Percentiles rank a stretch among this genome's conserved stretches.
These are phyloP conservation scores for Metschnikowia gelsemii DNA, from an alignment of 805 yeast genomes.

Conservation along the genomic window DNA sequence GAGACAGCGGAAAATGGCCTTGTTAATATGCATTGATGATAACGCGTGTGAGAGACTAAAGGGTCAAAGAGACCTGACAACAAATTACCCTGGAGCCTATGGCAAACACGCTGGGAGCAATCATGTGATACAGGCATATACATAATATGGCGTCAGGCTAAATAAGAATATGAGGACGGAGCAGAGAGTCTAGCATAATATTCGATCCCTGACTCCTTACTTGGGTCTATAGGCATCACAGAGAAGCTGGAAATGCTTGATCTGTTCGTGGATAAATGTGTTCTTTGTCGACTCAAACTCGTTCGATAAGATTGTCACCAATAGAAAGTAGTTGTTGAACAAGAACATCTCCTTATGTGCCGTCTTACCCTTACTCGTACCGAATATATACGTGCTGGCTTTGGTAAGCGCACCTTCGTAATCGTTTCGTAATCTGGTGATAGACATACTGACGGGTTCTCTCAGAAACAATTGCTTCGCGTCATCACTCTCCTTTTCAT, in stretches of 20 bases:
- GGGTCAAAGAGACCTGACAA: too few relatives aligned
- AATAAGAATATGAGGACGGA: not conserved
- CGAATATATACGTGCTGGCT: constrained; percentile 48
- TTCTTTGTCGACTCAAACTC: constrained; percentile 30
- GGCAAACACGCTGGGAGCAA: too few relatives aligned
- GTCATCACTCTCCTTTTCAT: constrained; percentile 24
- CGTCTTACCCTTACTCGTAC: constrained; percentile 33
- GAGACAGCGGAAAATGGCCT: too few relatives aligned
- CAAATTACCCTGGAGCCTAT: too few relatives aligned
- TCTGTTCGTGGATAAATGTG: constrained; percentile 35
- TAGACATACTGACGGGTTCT: constrained; percentile 74
- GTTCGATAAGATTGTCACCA: constrained; percentile 53
- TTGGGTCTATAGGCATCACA: constrained; percentile 39
- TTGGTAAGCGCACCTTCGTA: constrained; percentile 78
- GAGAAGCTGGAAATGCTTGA: constrained; percentile 38
- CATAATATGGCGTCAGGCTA: too few relatives aligned
- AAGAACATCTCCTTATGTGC: constrained; percentile 66
- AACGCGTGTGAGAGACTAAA: too few relatives aligned
- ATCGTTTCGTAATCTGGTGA: constrained; percentile 70
- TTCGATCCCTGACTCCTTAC: not conserved
- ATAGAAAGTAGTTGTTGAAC: constrained; percentile 66
- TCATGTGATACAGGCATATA: too few relatives aligned
- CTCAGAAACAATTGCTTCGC: constrained; percentile 32
- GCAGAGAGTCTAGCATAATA: not conserved
- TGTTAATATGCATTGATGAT: too few relatives aligned